phyloP scores from a whole-genome alignment of 371 early-diverging fungal genomes.

The Caulochytrium protostelioides region DNA sequence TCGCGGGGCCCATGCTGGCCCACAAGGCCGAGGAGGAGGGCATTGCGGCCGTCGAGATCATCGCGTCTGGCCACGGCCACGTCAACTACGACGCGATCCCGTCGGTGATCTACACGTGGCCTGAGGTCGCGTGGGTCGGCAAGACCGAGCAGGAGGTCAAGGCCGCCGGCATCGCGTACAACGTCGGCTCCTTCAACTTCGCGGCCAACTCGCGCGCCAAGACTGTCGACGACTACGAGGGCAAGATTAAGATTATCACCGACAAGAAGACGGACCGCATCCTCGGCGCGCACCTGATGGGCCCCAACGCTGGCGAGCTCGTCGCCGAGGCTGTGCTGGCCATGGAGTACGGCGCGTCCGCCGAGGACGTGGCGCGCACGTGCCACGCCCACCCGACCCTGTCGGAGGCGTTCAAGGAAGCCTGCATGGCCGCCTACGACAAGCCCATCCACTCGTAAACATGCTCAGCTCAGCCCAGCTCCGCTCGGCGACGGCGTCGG shows the following conservation, averaged over 20 bases:
- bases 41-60: slow-evolving; percentile 84
- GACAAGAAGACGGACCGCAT: slow-evolving; percentile 89
- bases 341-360: slow-evolving; percentile 88
- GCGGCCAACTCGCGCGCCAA: slow-evolving; percentile 92
- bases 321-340: slow-evolving; percentile 93
- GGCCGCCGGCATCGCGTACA: slow-evolving; percentile 60
- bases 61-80: slow-evolving; percentile 78
- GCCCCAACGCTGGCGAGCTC: slow-evolving; percentile 96
- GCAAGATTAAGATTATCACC: slow-evolving; percentile 83
- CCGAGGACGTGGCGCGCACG: slow-evolving; percentile 90
- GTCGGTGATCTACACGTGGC: slow-evolving; percentile 88
- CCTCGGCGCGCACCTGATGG: slow-evolving; percentile 90
- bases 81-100: slow-evolving; percentile 96
- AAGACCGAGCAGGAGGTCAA: slow-evolving; percentile 84
- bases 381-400: slow-evolving; percentile 96
- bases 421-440: slow-evolving; percentile 64
- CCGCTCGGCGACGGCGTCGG: too few species aligned
- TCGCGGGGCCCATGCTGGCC: slow-evolving; percentile 92
- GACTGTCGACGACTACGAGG: slow-evolving; percentile 68
- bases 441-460: slow-evolving; percentile 30
- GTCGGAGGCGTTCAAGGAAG: slow-evolving; percentile 95
- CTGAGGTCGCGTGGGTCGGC: slow-evolving; percentile 97
- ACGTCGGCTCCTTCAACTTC: slow-evolving; percentile 81
- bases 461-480: too few species aligned
- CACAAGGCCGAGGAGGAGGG: slow-evolving; percentile 99